Evolutionary conservation across 345 rosid species (phyloP), one percentile per base, ranked within the genome.

Genomic region (Triadica sebifera): DNA sequence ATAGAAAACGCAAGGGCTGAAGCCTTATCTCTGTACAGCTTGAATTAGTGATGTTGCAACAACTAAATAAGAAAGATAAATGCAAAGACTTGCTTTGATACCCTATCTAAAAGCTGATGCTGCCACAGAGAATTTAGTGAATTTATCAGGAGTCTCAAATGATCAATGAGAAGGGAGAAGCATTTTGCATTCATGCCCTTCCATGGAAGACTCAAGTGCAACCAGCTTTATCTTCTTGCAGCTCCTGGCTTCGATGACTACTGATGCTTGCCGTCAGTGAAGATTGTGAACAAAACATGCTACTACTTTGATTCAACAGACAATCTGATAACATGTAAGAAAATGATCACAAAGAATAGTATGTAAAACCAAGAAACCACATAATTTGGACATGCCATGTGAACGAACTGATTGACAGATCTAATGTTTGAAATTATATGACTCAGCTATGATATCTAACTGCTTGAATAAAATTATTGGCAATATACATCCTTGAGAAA

Each of bases 251-350:
- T 56, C 12, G 22, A 71, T 67, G 71, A 41, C 68, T 41, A 22
- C 13, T 41, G 56, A 59, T 46, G 62, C 64, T 22, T 47, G 43
- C 38, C 39, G 24, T 24, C 62, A 17, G 52, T 13, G 15, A 49
- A 50, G 61, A 68, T 51, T 1, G 51, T 60, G 8, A 39, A 24
- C 24, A 15, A 24, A 5, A 57, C 6, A n/a, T 8, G 5, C 24
- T 69, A 17, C 73, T 37, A 19, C 56, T 45, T 52, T 52, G 34
- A n/a, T 65, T 59, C 60, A 66, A 74, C 67, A 11, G 75, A 70
- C 29, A 12, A 75, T 61, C 82, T 80, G 82, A 72, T 22, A 37
- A 71, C 47, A 67, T 24, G 46, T 41, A 70, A 47, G 17, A 69
- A 17, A 45, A 65, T 38, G 2, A 50, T 69, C 41, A 66, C 47